Conservation (phyloP, 2,329 filamentous ascomycete species). For the Zasmidium cellare region DNA sequence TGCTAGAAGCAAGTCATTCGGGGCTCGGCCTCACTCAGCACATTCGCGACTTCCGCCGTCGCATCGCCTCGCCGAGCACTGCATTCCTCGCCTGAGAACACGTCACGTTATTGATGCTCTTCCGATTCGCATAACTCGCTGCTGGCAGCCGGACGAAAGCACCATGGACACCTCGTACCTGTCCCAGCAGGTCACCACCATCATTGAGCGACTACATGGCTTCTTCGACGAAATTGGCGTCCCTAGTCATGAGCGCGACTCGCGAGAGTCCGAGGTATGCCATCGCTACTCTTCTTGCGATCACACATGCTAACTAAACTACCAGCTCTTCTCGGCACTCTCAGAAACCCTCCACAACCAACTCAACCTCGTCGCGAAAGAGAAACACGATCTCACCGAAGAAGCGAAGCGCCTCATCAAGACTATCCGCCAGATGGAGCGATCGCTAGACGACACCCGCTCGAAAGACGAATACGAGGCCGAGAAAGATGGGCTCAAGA, state of each 20-base stretch:
- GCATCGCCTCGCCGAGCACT: not conserved
- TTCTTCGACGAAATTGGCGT: conserved; percentile 98
- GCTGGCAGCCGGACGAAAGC: conserved; percentile 29
- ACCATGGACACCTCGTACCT: conserved; percentile 88
- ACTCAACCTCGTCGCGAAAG: conserved; percentile 77
- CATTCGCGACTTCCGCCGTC: not conserved
- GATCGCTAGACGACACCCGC: conserved; percentile 76
- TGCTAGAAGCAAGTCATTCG: not conserved
- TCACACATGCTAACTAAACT: conserved; percentile 2
- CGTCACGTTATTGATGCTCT: conserved; percentile 19
- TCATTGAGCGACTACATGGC: conserved; percentile 88
- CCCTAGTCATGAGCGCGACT: conserved; percentile 87
- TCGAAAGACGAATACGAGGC: conserved; percentile 62
- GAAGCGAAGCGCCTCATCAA: conserved; percentile 84
- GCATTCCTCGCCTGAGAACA: conserved; percentile 20
- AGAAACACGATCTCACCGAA: conserved; percentile 89
- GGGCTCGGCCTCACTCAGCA: no score
- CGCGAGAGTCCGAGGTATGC: conserved; percentile 81
- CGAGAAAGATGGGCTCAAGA: conserved; percentile 67
- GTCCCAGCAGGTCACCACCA: conserved; percentile 91
- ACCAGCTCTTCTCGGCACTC: conserved; percentile 82
- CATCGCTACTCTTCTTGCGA: not conserved
- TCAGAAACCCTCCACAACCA: conserved; percentile 92
- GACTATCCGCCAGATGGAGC: conserved; percentile 89
- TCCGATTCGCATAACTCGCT: conserved; percentile 22